A percentile compares a stretch with the other conserved stretches of the same genome.
Evolutionary conservation across 495 filamentous ascomycete species (phyloP).

Genomic region (Aspergillus bridgeri): DNA sequence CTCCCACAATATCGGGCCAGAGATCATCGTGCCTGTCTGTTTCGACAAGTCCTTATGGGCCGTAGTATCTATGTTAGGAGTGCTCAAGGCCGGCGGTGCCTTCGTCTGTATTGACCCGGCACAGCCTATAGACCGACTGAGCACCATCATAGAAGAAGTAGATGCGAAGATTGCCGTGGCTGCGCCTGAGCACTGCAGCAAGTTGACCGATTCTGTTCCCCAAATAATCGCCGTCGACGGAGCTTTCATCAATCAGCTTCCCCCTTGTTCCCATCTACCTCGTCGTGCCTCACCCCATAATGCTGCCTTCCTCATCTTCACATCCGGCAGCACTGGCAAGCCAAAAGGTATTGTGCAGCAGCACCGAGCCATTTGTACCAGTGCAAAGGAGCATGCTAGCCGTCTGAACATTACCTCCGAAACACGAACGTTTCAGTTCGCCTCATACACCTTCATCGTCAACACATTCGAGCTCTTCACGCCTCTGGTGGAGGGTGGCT

Average conservation of each 20-base stretch:
- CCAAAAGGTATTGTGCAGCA: slow-evolving; percentile 40
- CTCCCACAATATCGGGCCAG: slow-evolving; percentile 31
- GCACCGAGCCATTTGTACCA: slow-evolving; percentile 30
- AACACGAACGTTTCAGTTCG: slow-evolving; percentile 54
- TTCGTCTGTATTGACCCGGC: slow-evolving; percentile 45
- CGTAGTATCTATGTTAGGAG: slow-evolving; percentile 35
- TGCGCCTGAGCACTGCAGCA: slow-evolving; percentile 14
- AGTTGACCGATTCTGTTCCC: background rate
- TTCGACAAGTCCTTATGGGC: slow-evolving; percentile 45
- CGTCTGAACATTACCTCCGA: slow-evolving; percentile 34
- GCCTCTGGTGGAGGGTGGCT: slow-evolving; percentile 30
- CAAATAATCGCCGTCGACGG: slow-evolving; percentile 4
- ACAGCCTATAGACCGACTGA: slow-evolving; percentile 40
- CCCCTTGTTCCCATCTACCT: slow-evolving; percentile 4
- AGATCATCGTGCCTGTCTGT: slow-evolving; percentile 39
- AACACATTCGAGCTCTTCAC: slow-evolving; percentile 30
- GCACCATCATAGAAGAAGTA: slow-evolving; percentile 22
- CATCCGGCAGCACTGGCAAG: slow-evolving; percentile 47
- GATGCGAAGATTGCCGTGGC: slow-evolving; percentile 43
- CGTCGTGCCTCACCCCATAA: slow-evolving; percentile 5
- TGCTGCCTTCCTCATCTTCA: slow-evolving; percentile 48
- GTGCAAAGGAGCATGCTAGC: slow-evolving; percentile 31
- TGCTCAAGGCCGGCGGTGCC: slow-evolving; percentile 47
- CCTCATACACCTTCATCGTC: slow-evolving; percentile 34
- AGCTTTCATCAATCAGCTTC: slow-evolving; percentile 8